phyloP scores from a whole-genome alignment of 306 rosid genomes.

The Dalbergia cultrata region DNA sequence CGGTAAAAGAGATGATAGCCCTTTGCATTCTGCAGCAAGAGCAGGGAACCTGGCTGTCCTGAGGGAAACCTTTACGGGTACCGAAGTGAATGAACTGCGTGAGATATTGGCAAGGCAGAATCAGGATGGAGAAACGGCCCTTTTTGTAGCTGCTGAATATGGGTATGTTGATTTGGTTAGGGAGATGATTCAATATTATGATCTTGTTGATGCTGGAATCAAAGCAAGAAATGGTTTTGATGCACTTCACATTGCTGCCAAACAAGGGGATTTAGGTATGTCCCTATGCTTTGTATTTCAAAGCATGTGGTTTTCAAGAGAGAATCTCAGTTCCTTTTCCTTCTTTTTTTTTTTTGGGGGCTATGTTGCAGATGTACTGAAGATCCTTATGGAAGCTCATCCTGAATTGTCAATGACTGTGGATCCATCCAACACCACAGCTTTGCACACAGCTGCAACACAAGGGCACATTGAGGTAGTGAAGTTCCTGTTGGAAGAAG shows the following conservation, averaged over 20 bases:
- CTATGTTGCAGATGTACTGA: constrained; percentile 70
- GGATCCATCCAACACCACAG: constrained; percentile 92
- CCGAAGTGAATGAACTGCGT: constrained; percentile 59
- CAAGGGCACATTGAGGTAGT: constrained; percentile 88
- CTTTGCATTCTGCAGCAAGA: constrained; percentile 83
- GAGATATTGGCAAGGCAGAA: constrained; percentile 74
- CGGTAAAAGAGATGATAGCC: constrained; percentile 88
- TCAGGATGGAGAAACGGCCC: constrained; percentile 89
- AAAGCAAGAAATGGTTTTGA: constrained; percentile 95
- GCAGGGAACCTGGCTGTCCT: constrained; percentile 65
- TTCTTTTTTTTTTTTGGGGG: constrained; percentile 23
- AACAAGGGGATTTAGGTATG: constrained; percentile 90
- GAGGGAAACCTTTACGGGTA: constrained; percentile 53
- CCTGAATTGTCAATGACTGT: constrained; percentile 92
- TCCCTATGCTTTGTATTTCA: constrained; percentile 21
- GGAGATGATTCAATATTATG: constrained; percentile 81
- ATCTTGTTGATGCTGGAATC: constrained; percentile 78
- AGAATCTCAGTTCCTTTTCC: neutral
- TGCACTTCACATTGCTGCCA: constrained; percentile 96
- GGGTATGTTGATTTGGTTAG: constrained; percentile 82
- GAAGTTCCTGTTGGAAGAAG: constrained; percentile 72
- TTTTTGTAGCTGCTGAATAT: constrained; percentile 89
- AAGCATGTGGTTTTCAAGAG: constrained; percentile 23
- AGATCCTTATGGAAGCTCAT: constrained; percentile 80
- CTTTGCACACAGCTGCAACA: constrained; percentile 93